Base-by-base conservation (phyloP, 768 basidiomycete species). In the Kondoa malvinella region DNA sequence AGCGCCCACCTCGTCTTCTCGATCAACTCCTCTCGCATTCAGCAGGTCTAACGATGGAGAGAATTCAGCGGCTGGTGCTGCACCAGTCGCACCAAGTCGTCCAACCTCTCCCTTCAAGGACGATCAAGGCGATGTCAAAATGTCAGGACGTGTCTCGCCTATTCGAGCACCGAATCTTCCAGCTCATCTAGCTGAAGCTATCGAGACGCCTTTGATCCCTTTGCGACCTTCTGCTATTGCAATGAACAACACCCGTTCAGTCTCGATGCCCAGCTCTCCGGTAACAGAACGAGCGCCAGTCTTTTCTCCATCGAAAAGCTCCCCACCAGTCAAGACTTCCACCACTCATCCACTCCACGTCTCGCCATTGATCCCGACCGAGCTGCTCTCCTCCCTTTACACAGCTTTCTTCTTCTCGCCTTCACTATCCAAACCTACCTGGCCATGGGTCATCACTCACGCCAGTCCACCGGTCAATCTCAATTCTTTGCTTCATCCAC, bases 261-360 rank as follows among this genome's bases (percentile, higher is more conserved):
- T 8, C 21, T 21, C 40, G 21, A 21, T 50, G 12, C 40, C 40
- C 21, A 8, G 12, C 21, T 50, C 40, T 8, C 21, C 40, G 21
- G 8, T 21, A 8, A 8, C 21, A 21, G 12, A 8, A 50, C 40
- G 40, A 50, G 40, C 40, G 8, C 12, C 40, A 21, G 40, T 50
- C 40, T 8, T 50, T 50, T 21, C 8, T 8, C 40, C 40, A 50
- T 8, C 40, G 12, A 50, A 50, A 50, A 17, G 30, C 27, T 31
- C 25, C 3, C 32, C 27, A 29, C 29, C 61, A 69, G 68, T 70
- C 34, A 70, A 70, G 56, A 70, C 69, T 25, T 68, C 66, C 30
- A 56, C 56, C 56, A 67, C 66, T 16, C 69, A 70, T 34, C 69
- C 69, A 25, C 65, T 70, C 61, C 70, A 68, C 57, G 64, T 70